Evolutionary conservation across 805 yeast genomes (phyloP).

Genomic region (Zygosaccharomyces lentus): DNA sequence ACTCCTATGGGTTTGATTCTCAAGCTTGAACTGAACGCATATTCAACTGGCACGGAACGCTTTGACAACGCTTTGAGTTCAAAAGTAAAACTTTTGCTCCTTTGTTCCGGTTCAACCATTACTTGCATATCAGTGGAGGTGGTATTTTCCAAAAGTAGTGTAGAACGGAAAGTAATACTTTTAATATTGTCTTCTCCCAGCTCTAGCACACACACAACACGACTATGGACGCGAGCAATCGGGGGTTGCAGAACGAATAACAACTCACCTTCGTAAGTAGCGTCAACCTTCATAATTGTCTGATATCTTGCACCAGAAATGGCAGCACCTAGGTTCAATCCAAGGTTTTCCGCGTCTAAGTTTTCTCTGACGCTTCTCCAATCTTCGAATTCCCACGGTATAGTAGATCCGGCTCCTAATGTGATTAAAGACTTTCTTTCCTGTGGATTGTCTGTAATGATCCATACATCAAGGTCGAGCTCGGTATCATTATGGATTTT

Average conservation of each 20-base stretch:
- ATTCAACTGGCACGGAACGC: slow-evolving; percentile 69
- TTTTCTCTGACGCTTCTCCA: slow-evolving; percentile 85
- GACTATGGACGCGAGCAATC: slow-evolving; percentile 56
- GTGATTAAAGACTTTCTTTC: slow-evolving; percentile 28
- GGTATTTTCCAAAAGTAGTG: slow-evolving; percentile 63
- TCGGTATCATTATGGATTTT: slow-evolving; percentile 82
- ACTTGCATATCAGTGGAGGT: slow-evolving; percentile 55
- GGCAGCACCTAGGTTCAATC: slow-evolving; percentile 60
- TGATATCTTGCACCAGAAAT: slow-evolving; percentile 55
- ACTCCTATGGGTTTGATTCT: slow-evolving; percentile 58
- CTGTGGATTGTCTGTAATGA: slow-evolving; percentile 43
- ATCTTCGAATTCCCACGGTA: slow-evolving; percentile 92
- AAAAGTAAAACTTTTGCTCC: slow-evolving; percentile 35
- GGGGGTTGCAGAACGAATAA: slow-evolving; percentile 64
- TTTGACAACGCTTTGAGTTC: slow-evolving; percentile 51
- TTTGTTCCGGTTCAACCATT: slow-evolving; percentile 33
- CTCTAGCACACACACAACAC: slow-evolving; percentile 67
- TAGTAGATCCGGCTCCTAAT: slow-evolving; percentile 45
- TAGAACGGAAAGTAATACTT: slow-evolving; percentile 69
- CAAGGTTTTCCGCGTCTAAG: slow-evolving; percentile 58
- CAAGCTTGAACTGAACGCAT: slow-evolving; percentile 55
- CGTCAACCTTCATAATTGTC: slow-evolving; percentile 52
- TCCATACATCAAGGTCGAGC: slow-evolving; percentile 73
- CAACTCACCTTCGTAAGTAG: slow-evolving; percentile 80
- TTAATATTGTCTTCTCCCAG: slow-evolving; percentile 77